phyloP scores from a whole-genome alignment of 331 rosid species.

The Telfairia occidentalis region DNA sequence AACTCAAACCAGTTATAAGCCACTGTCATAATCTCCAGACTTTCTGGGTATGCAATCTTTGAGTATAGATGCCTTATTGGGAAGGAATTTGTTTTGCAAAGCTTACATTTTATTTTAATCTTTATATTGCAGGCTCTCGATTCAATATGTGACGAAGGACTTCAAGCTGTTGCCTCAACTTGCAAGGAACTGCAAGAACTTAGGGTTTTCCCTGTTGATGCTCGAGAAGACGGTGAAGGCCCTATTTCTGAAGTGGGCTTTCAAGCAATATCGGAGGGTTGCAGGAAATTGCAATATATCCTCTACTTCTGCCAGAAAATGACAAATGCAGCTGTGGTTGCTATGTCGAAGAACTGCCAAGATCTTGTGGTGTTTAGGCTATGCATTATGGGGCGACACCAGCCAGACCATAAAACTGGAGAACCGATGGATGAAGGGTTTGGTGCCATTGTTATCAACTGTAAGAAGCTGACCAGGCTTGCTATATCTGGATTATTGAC shows the following conservation, averaged over 20 bases:
- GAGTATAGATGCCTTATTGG: background rate
- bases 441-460: constrained; percentile 78
- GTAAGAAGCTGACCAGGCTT: constrained; percentile 85
- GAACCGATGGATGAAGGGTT: constrained; percentile 83
- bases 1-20: constrained; percentile 49
- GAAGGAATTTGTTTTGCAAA: background rate
- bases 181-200: constrained; percentile 75
- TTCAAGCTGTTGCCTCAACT: constrained; percentile 67
- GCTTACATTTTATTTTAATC: constrained; percentile 8
- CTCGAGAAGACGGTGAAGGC: constrained; percentile 48
- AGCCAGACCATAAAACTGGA: constrained; percentile 44
- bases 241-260: constrained; percentile 78
- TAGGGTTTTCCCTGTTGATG: constrained; percentile 58
- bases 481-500: constrained; percentile 80
- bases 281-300: constrained; percentile 64
- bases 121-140: constrained; percentile 53
- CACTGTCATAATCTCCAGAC: constrained; percentile 58
- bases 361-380: constrained; percentile 80
- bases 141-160: constrained; percentile 81
- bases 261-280: constrained; percentile 77
- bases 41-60: constrained; percentile 51
- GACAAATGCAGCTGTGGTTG: constrained; percentile 79
- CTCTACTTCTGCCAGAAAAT: constrained; percentile 64
- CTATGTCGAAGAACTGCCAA: constrained; percentile 76
- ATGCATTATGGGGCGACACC: constrained; percentile 67